Evolutionary conservation across 345 rosid species (phyloP).

Genomic region (Microthlaspi erraticum): DNA sequence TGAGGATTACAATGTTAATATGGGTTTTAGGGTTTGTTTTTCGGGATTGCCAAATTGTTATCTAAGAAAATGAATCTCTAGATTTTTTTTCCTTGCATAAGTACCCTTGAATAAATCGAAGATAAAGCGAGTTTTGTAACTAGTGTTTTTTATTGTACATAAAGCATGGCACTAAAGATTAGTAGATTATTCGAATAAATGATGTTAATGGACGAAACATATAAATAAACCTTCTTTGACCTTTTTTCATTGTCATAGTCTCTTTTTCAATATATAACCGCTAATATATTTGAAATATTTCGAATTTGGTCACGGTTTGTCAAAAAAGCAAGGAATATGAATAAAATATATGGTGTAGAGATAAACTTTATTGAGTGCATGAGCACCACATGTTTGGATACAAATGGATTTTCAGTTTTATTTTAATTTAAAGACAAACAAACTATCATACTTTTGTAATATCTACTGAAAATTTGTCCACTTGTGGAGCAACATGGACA

Average conservation of each 20-base stretch:
- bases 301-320: slow-evolving; percentile 18
- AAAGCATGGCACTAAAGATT: background rate
- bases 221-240: background rate
- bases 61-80: background rate
- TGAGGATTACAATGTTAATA: slow-evolving; percentile 22
- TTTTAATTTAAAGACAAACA: background rate
- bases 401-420: slow-evolving; percentile 8
- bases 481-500: slow-evolving; percentile 35
- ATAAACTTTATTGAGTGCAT: slow-evolving; percentile 30
- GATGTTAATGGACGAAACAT: background rate
- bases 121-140: background rate
- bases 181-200: background rate
- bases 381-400: slow-evolving; percentile 36
- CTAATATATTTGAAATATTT: slow-evolving; percentile 13
- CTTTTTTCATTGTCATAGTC: background rate
- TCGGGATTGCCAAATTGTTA: slow-evolving; percentile 28
- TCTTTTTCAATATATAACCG: background rate
- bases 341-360: slow-evolving; percentile 25
- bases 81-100: background rate
- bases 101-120: background rate
- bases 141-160: background rate
- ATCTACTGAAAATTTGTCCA: background rate
- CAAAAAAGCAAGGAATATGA: slow-evolving; percentile 20
- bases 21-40: slow-evolving; percentile 6
- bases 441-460: slow-evolving; percentile 9